Evolutionary conservation across 2,329 filamentous ascomycete species (phyloP), one percentile per base, ranked within the genome.

Genomic region (Fusarium dlaminii): DNA sequence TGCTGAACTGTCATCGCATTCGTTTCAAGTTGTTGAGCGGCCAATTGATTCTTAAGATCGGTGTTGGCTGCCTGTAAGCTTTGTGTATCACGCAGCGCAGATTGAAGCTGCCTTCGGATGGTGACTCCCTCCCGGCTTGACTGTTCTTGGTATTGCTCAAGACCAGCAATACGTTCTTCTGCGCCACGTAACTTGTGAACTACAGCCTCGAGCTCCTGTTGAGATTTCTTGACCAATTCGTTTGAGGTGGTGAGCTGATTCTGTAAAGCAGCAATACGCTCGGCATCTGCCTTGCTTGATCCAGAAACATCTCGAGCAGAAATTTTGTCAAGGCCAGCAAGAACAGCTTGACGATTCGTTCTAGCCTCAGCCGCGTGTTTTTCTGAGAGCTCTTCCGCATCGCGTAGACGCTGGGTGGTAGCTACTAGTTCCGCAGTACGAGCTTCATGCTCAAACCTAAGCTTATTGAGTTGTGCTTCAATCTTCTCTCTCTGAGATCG

Each of bases 71-170:
- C 90, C 75, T 95, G 93, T 32, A 97, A 86, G n/a, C 89, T 87
- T 81, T 98, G 95, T 20, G 92, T 91, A 66, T 99, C 96, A 74
- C 92, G 92, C 81, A 98, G 87, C 9, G 94, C 91, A 32, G 91
- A 88, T 81, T 98, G 96, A 60, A 99, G 88, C 80, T 98, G 96
- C 80, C 96, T 92, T 62, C 96, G 91, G 74, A 98, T 94, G 40
- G 92, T 90, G 62, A 99, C 91, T 55, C 95, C 95, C 82, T 99
- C 97, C 49, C 96, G 90, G 82, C 95, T 98, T 8, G 95, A 93
- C 83, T 99, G 96, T 80, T 99, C 96, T 83, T 99, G 96, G 81
- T 98, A 98, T 34, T 95, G 94, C 82, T 99, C 96, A 8, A 99
- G 88, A 12, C 96, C 96, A 10, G 96, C 97, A 81, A 99, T 98